These are phyloP conservation scores for Pseudogymnoascus sp. DNA, from an alignment of 2,329 filamentous ascomycete species.

Conservation along the genomic window DNA sequence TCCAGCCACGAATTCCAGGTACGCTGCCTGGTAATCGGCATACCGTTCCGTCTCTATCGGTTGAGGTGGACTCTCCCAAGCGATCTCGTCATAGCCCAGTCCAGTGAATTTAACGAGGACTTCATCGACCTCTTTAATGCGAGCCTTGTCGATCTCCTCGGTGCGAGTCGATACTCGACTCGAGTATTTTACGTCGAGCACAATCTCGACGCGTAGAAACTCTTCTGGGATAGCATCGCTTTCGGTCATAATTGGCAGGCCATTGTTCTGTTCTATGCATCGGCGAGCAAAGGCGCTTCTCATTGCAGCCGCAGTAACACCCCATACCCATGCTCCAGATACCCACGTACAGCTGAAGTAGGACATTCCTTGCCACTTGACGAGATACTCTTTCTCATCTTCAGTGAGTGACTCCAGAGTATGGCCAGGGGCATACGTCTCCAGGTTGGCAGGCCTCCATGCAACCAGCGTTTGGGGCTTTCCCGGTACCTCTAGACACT, in stretches of 20 bases:
- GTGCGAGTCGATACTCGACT: constrained; percentile 44
- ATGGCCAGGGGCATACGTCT: constrained; percentile 45
- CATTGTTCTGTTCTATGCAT: constrained; percentile 44
- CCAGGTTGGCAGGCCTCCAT: constrained; percentile 66
- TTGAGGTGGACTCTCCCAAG: constrained; percentile 77
- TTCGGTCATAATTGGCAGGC: constrained; percentile 58
- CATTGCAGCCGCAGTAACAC: constrained; percentile 54
- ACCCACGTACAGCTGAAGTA: constrained; percentile 82
- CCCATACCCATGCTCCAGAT: constrained; percentile 82
- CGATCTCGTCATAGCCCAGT: constrained; percentile 78
- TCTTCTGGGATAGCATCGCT: constrained; percentile 83
- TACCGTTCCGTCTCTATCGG: constrained; percentile 58
- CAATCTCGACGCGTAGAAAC: constrained; percentile 75
- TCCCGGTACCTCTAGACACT: constrained; percentile 56
- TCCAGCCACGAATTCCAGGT: constrained; percentile 76
- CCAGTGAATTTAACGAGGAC: constrained; percentile 89
- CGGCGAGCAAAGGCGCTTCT: constrained; percentile 69
- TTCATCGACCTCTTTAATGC: constrained; percentile 63
- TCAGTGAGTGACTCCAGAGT: constrained; percentile 52
- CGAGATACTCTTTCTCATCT: constrained; percentile 80
- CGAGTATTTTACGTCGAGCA: constrained; percentile 71
- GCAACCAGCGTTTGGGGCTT: constrained; percentile 77
- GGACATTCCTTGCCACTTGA: constrained; percentile 78
- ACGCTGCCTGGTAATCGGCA: constrained; percentile 73
- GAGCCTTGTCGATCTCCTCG: constrained; percentile 61